phyloP scores from a whole-genome alignment of 805 yeast genomes.

The Nakazawaea ambrosiae region DNA sequence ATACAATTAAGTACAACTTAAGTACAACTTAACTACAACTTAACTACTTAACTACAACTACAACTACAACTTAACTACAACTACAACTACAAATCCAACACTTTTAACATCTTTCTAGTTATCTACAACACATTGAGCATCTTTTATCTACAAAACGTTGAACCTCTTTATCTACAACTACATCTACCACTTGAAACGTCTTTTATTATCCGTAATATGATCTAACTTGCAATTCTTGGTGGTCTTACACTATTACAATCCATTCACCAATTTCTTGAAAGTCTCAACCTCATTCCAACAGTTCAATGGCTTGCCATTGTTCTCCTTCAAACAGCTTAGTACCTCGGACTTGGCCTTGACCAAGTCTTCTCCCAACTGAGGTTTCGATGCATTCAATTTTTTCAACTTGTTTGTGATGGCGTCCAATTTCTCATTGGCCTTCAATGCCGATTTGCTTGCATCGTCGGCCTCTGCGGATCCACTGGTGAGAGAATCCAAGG shows the following conservation, averaged over 20 bases:
- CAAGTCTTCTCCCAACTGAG: conserved; percentile 31
- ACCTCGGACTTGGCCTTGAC: conserved; percentile 42
- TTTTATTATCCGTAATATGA: no score
- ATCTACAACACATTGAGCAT: no score
- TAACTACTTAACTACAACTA: no score
- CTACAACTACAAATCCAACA: no score
- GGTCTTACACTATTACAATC: conserved; percentile 24
- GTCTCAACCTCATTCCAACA: conserved; percentile 77
- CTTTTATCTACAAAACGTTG: no score
- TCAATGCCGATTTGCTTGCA: conserved; percentile 15
- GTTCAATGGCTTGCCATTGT: conserved; percentile 59
- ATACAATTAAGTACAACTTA: no score
- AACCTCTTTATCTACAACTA: no score
- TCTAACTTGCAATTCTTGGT: not conserved
- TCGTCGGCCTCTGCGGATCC: conserved; percentile 25
- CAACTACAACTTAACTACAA: not conserved
- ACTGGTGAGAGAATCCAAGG: conserved; percentile 32
- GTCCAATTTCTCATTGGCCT: conserved; percentile 26
- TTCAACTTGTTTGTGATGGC: conserved; percentile 27
- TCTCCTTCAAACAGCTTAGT: conserved; percentile 52
- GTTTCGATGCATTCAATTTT: conserved; percentile 21
- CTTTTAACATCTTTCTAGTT: no score
- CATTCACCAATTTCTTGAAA: conserved; percentile 54
- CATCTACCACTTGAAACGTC: no score
- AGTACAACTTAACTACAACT: no score